Base-by-base conservation (phyloP, 495 filamentous ascomycete genomes). In the Pseudoneurospora amorphoporcata region DNA sequence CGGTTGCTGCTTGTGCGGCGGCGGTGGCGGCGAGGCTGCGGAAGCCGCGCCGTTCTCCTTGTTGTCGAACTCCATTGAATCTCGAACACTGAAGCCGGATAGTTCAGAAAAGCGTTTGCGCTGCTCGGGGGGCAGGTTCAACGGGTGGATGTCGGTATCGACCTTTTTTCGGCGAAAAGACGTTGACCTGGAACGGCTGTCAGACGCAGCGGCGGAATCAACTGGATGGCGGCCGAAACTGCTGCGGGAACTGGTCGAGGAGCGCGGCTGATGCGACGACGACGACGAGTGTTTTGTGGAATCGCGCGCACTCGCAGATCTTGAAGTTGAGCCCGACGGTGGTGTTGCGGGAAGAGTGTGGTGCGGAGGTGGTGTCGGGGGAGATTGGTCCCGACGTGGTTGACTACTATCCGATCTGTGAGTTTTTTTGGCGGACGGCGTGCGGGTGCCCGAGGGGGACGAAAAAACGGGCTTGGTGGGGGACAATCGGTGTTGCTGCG, bases 111-210 rank as follows among this genome's bases (percentile, higher is more conserved):
- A 80, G 71, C 90, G 89, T 80, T 89, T 90, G 73, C 92, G 86
- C 86, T 96, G 89, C 82, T 95, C 92, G 45, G 92, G 93, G 3
- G 91, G 93, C 40, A 95, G 88, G 78, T 97, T 97, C 69, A 97
- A 86, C 42, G 94, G 94, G 81, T 97, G 94, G 8, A 86, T 87
- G 74, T 93, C 88, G 69, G 86, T 86, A 78, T 92, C 91, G 81
- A 87, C 84, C 72, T 88, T 87, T 79, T 84, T 82, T 39, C 80
- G 76, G 69, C 84, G 79, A 39, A 77, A 77, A 40, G 79, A 80
- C 8, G 78, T 81, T 40, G 79, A 78, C 35, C 76, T 77, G 41
- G 69, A 68, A 65, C 53, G 53, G 53, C 53, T 65, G 53, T 65
- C 53, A 32, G 53, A 65, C 53, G 53, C 53, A 68, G 29, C 39